Conservation (phyloP, 805 yeast genomes). For the Saccharomycopsis schoenii region DNA sequence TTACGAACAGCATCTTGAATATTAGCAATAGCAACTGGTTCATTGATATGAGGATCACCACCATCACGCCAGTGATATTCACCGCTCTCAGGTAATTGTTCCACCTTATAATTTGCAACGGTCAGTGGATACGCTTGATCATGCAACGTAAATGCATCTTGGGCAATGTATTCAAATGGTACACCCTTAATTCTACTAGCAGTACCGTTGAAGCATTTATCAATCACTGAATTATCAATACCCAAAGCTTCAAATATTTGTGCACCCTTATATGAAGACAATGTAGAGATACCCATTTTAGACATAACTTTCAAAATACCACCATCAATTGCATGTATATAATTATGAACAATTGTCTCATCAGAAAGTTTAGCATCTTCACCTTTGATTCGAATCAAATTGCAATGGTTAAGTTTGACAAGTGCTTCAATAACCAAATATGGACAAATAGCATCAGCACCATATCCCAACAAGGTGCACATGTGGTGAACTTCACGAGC, state of each 20-base stretch:
- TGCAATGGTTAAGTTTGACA: constrained; percentile 74
- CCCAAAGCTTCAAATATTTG: constrained; percentile 97
- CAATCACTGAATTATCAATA: constrained; percentile 89
- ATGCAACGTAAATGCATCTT: constrained; percentile 90
- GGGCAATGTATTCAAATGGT: constrained; percentile 91
- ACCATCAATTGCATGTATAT: constrained; percentile 75
- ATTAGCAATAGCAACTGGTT: constrained; percentile 89
- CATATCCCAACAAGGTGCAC: constrained; percentile 90
- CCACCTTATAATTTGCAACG: constrained; percentile 55
- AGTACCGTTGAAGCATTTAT: constrained; percentile 93
- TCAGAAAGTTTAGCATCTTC: constrained; percentile 36
- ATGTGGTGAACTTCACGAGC: constrained; percentile 97
- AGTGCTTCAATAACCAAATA: constrained; percentile 87
- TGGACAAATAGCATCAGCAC: constrained; percentile 94
- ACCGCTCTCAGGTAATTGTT: constrained; percentile 81
- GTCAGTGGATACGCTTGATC: constrained; percentile 85
- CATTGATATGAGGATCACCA: constrained; percentile 91
- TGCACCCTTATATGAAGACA: constrained; percentile 98
- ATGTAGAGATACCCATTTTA: constrained; percentile 97
- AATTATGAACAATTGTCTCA: constrained; percentile 59
- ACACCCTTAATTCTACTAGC: constrained; percentile 95
- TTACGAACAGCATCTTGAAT: constrained; percentile 97
- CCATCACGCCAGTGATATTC: constrained; percentile 99
- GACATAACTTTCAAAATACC: constrained; percentile 97
- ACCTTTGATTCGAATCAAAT: constrained; percentile 38